Base-by-base conservation (phyloP, 306 rosid species). In the Benincasa hispida region DNA sequence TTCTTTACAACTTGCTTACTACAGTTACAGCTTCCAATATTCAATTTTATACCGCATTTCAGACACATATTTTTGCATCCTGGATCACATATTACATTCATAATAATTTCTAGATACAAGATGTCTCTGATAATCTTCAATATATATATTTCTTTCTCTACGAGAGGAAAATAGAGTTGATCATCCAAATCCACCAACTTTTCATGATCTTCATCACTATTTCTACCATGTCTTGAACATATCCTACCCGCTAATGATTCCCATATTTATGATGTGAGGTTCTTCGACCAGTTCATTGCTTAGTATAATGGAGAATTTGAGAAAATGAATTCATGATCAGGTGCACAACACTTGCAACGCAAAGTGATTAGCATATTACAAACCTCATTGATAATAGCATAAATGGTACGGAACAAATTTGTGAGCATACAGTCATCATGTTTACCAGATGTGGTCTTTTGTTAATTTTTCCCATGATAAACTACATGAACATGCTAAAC, bases 101-200 rank as follows among this genome's bases (percentile, higher is more conserved):
- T 80, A 66, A 87, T 87, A 72, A 91, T 94, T 81, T 94, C 95
- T 78, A 94, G 83, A 85, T 91, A 96, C 84, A 94, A 84, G 68
- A 81, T 79, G 86, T 94, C 98, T 83, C 96, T 88, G 69, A 91
- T 83, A 86, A 89, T 82, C 85, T 94, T 94, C 57, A 97, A 94
- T 85, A 94, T 90, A 81, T 91, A 96, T 80, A 91, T 87, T 72
- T 86, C 89, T 83, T 84, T 91, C 75, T 83, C 86, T 50, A 54
- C 89, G 0, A 79, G 85, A 32, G 96, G 96, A 76, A 94, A 94
- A 78, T 91, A 83, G 28, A 94, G 84, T 56, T 72, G 86, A 80
- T 94, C 98, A 30, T 91, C 97, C 48, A 82, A 80, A 72, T 91
- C 96, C 10, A 94, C 84, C 42, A 77, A 74, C 11, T 83, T 82